These are phyloP conservation scores for Fusarium sp. DNA, from an alignment of 2,329 filamentous ascomycete genomes.

Conservation along the genomic window DNA sequence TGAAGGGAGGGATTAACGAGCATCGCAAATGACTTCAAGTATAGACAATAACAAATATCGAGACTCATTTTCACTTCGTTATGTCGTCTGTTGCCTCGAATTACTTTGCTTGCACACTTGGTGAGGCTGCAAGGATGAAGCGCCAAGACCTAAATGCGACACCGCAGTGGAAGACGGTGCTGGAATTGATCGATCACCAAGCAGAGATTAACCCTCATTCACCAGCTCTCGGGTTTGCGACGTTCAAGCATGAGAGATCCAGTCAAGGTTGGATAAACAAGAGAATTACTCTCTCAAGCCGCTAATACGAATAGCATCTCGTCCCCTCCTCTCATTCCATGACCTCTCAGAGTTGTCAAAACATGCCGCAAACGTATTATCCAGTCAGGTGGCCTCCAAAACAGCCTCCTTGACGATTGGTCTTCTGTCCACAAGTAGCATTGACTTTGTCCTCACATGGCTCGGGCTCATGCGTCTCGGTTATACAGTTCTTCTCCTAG, in stretches of 20 bases:
- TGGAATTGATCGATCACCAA: conserved; percentile 62
- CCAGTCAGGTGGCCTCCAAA: neutral
- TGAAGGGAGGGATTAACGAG: conserved; percentile 3
- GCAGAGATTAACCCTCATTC: conserved; percentile 51
- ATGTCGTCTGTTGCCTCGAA: conserved; percentile 47
- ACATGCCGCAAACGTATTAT: conserved; percentile 48
- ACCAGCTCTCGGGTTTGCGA: conserved; percentile 63
- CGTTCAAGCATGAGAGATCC: conserved; percentile 23
- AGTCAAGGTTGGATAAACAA: neutral
- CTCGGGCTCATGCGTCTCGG: conserved; percentile 68
- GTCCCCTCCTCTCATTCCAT: conserved; percentile 44
- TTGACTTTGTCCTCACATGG: conserved; percentile 69
- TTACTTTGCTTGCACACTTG: conserved; percentile 71
- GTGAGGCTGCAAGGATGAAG: conserved; percentile 59
- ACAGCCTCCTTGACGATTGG: conserved; percentile 44
- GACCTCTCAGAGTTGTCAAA: conserved; percentile 48
- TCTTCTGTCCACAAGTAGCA: conserved; percentile 66
- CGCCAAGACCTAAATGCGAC: conserved; percentile 13
- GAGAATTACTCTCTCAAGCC: no score
- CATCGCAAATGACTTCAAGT: neutral
- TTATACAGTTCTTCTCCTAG: conserved; percentile 65
- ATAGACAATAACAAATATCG: neutral
- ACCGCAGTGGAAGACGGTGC: conserved; percentile 57
- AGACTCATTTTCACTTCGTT: no score
- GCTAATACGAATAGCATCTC: conserved; percentile 2